Conservation (phyloP, 306 rosid species). For the Prunus salicina region DNA sequence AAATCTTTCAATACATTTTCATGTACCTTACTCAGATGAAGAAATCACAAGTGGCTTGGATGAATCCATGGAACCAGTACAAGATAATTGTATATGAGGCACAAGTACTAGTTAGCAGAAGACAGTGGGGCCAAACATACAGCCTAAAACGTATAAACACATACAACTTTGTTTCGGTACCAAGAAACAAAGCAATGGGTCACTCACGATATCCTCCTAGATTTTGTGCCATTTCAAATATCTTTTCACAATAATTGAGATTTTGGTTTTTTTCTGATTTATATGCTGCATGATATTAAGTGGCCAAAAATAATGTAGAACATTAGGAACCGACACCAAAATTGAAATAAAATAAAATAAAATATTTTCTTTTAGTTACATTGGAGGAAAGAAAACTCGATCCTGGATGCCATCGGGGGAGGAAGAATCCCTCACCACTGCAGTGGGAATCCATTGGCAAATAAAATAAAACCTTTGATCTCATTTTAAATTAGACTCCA, state of each 20-base stretch:
- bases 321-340: conserved; percentile 23
- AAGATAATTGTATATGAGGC: background rate
- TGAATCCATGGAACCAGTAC: too few species aligned
- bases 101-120: background rate
- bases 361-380: too few species aligned
- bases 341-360: background rate
- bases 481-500: background rate
- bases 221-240: conserved; percentile 12
- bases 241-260: conserved; percentile 22
- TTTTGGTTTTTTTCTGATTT: background rate
- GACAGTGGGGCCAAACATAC: background rate
- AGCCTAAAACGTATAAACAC: background rate
- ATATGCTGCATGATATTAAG: background rate
- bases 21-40: background rate
- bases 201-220: conserved; percentile 13
- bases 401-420: too few species aligned
- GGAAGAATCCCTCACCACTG: too few species aligned
- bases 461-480: background rate
- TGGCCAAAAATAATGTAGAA: background rate
- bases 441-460: background rate
- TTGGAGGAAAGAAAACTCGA: too few species aligned
- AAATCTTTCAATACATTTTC: background rate
- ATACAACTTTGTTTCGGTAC: background rate
- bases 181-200: background rate
- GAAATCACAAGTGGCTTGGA: background rate